Base-by-base conservation (phyloP, 345 rosid species). In the Camelina neglecta region DNA sequence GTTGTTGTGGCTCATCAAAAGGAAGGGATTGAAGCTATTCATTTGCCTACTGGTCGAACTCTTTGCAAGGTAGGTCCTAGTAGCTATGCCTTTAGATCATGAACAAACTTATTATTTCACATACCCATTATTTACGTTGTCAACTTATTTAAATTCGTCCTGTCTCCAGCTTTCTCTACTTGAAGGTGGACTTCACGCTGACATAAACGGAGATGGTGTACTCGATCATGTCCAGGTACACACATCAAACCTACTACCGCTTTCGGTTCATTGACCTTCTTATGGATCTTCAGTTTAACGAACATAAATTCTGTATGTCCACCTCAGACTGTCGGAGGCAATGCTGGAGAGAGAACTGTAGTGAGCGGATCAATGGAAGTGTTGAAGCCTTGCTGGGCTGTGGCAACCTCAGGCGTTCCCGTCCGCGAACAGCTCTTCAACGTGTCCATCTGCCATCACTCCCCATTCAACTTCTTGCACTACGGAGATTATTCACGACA, bases 141-240 rank as follows among this genome's bases (percentile, higher is more conserved):
- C 33, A 60, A 51, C 63, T 67, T 72, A 31, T 48, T 31, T 72
- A 1, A 18, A 16, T 20, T 47, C 71, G 23, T 72, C 60, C 63
- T 16, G 0, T 72, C 64, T 59, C 69, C 83, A 93, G 99, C 97
- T 96, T 83, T 93, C 90, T 85, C 90, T 96, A 65, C 97, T 69
- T 81, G 99, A 93, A 87, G 99, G 99, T 49, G 98, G 99, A 62
- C 96, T 96, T 81, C 99, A 96, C 84, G 99, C 98, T 41, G 99
- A 96, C 84, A 88, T 96, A 67, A 93, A 96, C 60, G 99, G 99
- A 63, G 99, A 96, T 75, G 99, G 99, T 63, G 97, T 96, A 74
- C 93, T 96, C 24, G 99, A 96, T 83, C 98, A 96, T 86, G 98
- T 96, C 31, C 99, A 91, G 97, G 99, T 93, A 78, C 66, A 26